Evolutionary conservation across 2,329 filamentous ascomycete species (phyloP).

Genomic region (Cordyceps javanica): DNA sequence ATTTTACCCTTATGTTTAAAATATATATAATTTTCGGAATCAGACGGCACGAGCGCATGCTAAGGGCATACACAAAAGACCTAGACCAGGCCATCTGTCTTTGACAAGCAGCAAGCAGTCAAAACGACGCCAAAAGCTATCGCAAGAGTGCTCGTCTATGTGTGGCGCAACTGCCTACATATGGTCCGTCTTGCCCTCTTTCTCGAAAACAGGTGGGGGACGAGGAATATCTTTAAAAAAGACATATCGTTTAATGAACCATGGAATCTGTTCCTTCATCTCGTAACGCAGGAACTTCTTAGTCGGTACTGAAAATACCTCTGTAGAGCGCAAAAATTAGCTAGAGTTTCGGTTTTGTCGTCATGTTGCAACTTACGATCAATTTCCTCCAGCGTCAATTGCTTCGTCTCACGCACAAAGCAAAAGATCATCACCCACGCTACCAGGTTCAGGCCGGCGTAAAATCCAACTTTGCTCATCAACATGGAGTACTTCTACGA

Average conservation of each 20-base stretch:
- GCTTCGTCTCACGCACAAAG: constrained; percentile 42
- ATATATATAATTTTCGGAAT: too few species aligned
- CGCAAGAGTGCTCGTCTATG: neutral
- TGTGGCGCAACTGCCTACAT: neutral
- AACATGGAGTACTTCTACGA: neutral
- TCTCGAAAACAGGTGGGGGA: constrained; percentile 25
- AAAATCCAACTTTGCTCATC: constrained; percentile 28
- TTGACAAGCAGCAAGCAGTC: neutral
- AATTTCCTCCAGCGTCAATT: constrained; percentile 37
- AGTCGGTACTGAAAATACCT: constrained; percentile 28
- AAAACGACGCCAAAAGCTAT: too few species aligned
- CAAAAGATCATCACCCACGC: constrained; percentile 40
- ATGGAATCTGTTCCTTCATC: constrained; percentile 27
- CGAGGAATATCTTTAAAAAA: constrained; percentile 26
- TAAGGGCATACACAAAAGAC: too few species aligned
- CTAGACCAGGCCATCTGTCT: too few species aligned
- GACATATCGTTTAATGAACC: constrained; percentile 33
- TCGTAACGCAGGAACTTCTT: constrained; percentile 28
- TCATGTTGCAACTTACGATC: constrained; percentile 19
- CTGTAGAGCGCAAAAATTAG: constrained; percentile 13
- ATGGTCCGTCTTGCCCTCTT: constrained; percentile 2
- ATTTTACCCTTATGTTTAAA: too few species aligned
- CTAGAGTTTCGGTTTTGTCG: too few species aligned
- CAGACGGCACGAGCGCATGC: too few species aligned
- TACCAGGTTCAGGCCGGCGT: constrained; percentile 38